phyloP scores from a whole-genome alignment of 2,329 filamentous ascomycete genomes.

The Camptophora hylomeconis region DNA sequence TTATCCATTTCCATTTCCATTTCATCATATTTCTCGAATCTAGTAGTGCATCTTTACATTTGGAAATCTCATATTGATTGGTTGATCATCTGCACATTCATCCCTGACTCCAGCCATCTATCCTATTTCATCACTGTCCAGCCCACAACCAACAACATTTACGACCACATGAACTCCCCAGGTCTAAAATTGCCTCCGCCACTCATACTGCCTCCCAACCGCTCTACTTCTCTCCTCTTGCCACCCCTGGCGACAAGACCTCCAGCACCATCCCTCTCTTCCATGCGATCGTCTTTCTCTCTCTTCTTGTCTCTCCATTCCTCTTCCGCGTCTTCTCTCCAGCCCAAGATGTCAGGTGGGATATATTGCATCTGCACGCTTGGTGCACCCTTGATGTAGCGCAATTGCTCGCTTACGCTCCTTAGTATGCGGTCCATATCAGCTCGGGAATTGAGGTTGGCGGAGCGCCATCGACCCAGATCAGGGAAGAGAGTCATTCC shows the following conservation, averaged over 20 bases:
- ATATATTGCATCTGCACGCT: slow-evolving; percentile 76
- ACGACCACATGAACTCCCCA: slow-evolving; percentile 5
- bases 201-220: slow-evolving; percentile 8
- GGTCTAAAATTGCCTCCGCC: slow-evolving; percentile 4
- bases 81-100: no score
- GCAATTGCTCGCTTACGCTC: slow-evolving; percentile 70
- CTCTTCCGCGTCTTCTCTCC: slow-evolving; percentile 35
- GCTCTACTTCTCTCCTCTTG: slow-evolving; percentile 15
- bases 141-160: no score
- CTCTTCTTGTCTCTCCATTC: slow-evolving; percentile 30
- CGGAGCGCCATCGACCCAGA: slow-evolving; percentile 51
- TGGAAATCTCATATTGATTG: no score
- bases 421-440: slow-evolving; percentile 64
- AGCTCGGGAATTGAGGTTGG: slow-evolving; percentile 68
- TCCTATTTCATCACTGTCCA: no score
- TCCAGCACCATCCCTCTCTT: slow-evolving; percentile 25
- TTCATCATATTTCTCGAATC: no score
- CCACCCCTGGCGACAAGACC: slow-evolving; percentile 13
- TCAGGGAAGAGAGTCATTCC: slow-evolving; percentile 72
- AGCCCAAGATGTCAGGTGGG: slow-evolving; percentile 57
- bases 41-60: no score
- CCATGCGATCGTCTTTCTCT: slow-evolving; percentile 28
- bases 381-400: slow-evolving; percentile 72
- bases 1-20: no score
- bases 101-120: no score